Evolutionary conservation across 768 basidiomycete genomes (phyloP).

Genomic region (Boletus huronensis): DNA sequence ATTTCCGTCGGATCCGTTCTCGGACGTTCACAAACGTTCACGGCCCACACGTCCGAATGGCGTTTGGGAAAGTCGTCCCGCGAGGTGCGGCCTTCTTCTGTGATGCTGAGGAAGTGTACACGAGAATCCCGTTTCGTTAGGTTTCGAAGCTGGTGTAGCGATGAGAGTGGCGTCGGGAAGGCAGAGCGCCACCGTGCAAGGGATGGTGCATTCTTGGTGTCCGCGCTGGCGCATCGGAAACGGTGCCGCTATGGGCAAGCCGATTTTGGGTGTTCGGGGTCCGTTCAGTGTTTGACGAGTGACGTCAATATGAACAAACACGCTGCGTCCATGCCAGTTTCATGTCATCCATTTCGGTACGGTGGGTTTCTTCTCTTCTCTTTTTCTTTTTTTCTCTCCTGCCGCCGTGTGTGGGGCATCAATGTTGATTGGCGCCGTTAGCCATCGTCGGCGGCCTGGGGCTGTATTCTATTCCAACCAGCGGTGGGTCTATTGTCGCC

Average conservation of each 20-base stretch:
- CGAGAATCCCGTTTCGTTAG: conserved; percentile 6
- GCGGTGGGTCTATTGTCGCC: not conserved
- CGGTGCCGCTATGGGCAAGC: not conserved
- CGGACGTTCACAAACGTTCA: not conserved
- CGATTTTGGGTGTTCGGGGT: too few species aligned
- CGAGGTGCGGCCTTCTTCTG: too few species aligned
- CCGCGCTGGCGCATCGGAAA: not conserved
- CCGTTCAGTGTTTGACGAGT: not conserved
- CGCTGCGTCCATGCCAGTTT: not conserved
- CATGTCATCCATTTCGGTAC: not conserved
- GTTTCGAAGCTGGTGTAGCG: not conserved
- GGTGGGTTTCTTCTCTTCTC: not conserved
- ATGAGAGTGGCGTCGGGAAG: not conserved
- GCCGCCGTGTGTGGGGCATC: not conserved
- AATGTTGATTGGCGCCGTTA: not conserved
- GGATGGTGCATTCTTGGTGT: not conserved
- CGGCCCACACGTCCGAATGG: too few species aligned
- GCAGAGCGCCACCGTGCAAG: not conserved
- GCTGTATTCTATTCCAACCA: not conserved
- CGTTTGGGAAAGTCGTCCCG: too few species aligned
- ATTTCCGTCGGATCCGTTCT: not conserved
- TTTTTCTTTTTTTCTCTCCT: not conserved
- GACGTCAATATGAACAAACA: conserved; percentile 4
- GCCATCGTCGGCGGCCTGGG: not conserved
- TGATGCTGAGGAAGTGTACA: not conserved